Evolutionary conservation across 2,329 filamentous ascomycete genomes (phyloP).

Genomic region (Tolypocladium cylindrosporum): DNA sequence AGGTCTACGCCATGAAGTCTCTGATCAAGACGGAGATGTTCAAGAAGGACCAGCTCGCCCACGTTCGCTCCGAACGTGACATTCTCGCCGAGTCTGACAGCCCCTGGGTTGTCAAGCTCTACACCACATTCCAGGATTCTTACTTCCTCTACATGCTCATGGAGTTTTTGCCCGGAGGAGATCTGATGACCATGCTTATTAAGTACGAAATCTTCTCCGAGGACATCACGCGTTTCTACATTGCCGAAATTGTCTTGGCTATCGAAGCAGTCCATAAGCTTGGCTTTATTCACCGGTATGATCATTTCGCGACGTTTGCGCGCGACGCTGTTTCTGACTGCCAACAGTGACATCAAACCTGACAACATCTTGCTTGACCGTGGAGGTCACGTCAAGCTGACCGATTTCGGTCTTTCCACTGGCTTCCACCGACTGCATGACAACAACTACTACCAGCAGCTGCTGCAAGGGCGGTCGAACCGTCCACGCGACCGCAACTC

Average conservation of each 20-base stretch:
- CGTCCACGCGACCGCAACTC: conserved; percentile 77
- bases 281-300: conserved; percentile 92
- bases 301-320: background rate
- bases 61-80: conserved; percentile 94
- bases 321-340: background rate
- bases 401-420: conserved; percentile 94
- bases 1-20: conserved; percentile 97
- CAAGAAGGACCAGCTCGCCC: conserved; percentile 95
- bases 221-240: conserved; percentile 98
- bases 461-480: conserved; percentile 71
- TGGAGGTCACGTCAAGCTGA: conserved; percentile 94
- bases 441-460: conserved; percentile 95
- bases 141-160: conserved; percentile 98
- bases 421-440: conserved; percentile 97
- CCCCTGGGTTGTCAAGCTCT: conserved; percentile 97
- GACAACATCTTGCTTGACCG: conserved; percentile 96
- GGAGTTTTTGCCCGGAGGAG: conserved; percentile 97
- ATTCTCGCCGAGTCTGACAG: conserved; percentile 98
- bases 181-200: conserved; percentile 99
- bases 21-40: conserved; percentile 99
- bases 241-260: conserved; percentile 95
- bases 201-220: conserved; percentile 99
- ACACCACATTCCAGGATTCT: conserved; percentile 92
- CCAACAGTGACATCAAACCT: conserved; percentile 84
- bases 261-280: conserved; percentile 98